phyloP scores from a whole-genome alignment of 441 rosid species.

The Gossypium lobatum region DNA sequence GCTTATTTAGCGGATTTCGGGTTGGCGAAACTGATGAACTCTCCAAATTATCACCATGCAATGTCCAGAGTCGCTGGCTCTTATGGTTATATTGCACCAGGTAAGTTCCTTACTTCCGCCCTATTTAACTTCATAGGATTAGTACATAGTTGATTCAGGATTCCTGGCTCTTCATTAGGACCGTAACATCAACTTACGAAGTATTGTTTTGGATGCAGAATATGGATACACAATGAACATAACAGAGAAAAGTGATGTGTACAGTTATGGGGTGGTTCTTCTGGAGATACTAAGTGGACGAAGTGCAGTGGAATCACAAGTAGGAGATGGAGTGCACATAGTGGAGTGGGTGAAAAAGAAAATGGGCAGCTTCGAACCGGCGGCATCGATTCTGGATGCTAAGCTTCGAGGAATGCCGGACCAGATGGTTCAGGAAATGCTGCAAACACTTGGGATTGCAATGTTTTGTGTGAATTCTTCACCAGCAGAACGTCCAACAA shows the following conservation, averaged over 20 bases:
- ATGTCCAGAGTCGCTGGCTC: slow-evolving; percentile 91
- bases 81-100: slow-evolving; percentile 93
- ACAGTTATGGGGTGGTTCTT: slow-evolving; percentile 84
- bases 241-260: slow-evolving; percentile 91
- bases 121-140: neutral
- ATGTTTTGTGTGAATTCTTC: slow-evolving; percentile 92
- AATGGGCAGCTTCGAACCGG: slow-evolving; percentile 94
- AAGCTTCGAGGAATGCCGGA: slow-evolving; percentile 81
- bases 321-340: slow-evolving; percentile 76
- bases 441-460: slow-evolving; percentile 84
- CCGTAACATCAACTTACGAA: neutral
- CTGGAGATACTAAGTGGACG: slow-evolving; percentile 82
- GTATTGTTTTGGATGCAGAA: slow-evolving; percentile 38
- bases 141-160: neutral
- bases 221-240: slow-evolving; percentile 94
- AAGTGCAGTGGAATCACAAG: slow-evolving; percentile 61
- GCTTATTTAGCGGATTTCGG: slow-evolving; percentile 91
- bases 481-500: slow-evolving; percentile 76
- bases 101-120: slow-evolving; percentile 18
- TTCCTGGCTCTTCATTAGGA: neutral
- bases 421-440: slow-evolving; percentile 93
- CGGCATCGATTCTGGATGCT: slow-evolving; percentile 53
- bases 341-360: slow-evolving; percentile 94
- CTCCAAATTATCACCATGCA: slow-evolving; percentile 64
- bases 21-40: slow-evolving; percentile 75